phyloP scores from a whole-genome alignment of 177 flowering plant species.

The Vitis hybrid region DNA sequence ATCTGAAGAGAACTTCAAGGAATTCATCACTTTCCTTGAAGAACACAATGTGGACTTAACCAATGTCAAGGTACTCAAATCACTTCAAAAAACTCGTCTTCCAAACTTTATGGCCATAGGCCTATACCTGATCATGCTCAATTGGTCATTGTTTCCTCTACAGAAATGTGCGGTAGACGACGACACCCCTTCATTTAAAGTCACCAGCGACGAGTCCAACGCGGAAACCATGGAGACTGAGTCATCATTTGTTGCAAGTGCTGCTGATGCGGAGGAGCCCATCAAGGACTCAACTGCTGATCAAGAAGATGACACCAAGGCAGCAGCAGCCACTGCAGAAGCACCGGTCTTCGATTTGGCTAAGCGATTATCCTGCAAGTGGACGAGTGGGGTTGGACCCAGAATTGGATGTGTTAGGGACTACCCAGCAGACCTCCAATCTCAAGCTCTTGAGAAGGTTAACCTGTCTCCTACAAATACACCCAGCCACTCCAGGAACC shows the following conservation, averaged over 20 bases:
- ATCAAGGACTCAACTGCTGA: neutral
- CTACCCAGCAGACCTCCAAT: constrained; percentile 58
- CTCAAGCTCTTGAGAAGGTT: constrained; percentile 61
- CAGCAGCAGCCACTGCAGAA: constrained; percentile 6
- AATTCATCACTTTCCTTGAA: constrained; percentile 66
- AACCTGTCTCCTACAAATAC: constrained; percentile 49
- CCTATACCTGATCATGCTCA: neutral
- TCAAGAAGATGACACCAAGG: constrained; percentile 7
- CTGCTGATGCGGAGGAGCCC: constrained; percentile 7
- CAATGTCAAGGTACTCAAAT: constrained; percentile 62
- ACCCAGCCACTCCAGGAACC: constrained; percentile 17
- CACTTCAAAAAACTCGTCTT: neutral
- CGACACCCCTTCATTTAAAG: constrained; percentile 5
- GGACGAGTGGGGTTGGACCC: constrained; percentile 61
- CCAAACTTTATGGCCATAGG: too few relatives aligned
- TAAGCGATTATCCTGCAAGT: constrained; percentile 51
- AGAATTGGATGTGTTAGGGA: constrained; percentile 67
- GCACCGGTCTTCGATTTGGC: constrained; percentile 28
- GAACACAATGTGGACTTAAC: constrained; percentile 68
- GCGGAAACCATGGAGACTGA: constrained; percentile 2
- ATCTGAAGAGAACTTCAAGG: constrained; percentile 78
- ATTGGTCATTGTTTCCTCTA: neutral
- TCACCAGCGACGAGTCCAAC: constrained; percentile 8
- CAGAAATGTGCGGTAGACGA: constrained; percentile 28
- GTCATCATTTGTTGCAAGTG: too few relatives aligned